Conservation (phyloP, 75 land plant genomes). For the Isoetes taiwanensis region DNA sequence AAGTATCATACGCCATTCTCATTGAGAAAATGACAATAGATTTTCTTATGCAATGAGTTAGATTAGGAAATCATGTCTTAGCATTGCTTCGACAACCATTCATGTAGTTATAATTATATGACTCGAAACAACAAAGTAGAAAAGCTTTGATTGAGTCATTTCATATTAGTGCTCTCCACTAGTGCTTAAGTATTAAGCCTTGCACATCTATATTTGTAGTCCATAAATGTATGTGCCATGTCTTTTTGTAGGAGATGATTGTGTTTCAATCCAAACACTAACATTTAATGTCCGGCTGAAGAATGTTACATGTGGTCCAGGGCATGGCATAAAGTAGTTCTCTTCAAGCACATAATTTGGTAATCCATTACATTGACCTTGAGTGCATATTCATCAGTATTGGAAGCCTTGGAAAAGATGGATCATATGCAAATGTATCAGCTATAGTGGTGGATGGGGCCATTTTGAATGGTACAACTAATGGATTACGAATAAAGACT, state of each 20-base stretch:
- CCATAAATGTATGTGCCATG: not conserved
- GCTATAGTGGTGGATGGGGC: conserved; percentile 3
- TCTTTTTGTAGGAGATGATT: conserved; percentile 77
- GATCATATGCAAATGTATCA: not conserved
- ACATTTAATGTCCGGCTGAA: conserved; percentile 39
- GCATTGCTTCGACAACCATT: no score
- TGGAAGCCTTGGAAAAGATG: conserved; percentile 4
- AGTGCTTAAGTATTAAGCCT: not conserved
- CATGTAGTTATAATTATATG: no score
- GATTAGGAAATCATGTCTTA: no score
- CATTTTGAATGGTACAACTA: conserved; percentile 2
- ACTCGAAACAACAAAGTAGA: not conserved
- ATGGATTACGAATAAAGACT: not conserved
- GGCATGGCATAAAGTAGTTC: conserved; percentile 99
- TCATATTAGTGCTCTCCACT: not conserved
- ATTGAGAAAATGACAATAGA: no score
- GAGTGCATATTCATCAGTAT: not conserved
- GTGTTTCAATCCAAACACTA: conserved; percentile 57
- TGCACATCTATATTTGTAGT: not conserved
- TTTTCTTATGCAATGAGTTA: no score
- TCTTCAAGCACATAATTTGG: no score
- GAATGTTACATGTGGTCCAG: conserved; percentile 67
- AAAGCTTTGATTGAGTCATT: not conserved
- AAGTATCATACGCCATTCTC: no score
- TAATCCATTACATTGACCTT: no score